Conservation (phyloP, 2,329 filamentous ascomycete species). For the Botrytis fabae region DNA sequence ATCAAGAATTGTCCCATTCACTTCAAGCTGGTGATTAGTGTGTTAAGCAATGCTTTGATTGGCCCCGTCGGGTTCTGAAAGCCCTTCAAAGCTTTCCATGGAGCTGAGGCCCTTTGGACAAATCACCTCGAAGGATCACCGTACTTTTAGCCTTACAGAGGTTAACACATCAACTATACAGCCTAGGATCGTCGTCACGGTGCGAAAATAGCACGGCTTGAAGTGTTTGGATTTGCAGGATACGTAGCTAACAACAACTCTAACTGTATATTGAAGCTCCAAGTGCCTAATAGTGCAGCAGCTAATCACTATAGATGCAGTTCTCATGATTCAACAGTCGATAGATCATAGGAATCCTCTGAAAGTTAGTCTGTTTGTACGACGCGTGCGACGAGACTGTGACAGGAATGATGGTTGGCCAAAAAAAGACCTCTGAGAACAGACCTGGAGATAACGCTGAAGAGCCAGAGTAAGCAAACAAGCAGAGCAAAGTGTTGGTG, state of each 20-base stretch:
- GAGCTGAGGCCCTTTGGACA: conserved; percentile 2
- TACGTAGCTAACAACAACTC: background rate
- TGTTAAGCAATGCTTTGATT: background rate
- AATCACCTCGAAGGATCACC: conserved; percentile 9
- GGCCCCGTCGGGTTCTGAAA: background rate
- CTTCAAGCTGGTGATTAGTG: background rate
- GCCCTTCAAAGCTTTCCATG: background rate
- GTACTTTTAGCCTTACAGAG: background rate
- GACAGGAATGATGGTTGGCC: background rate
- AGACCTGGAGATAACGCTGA: background rate
- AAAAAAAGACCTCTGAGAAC: background rate
- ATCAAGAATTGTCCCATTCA: background rate
- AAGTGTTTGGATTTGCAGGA: background rate
- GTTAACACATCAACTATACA: background rate
- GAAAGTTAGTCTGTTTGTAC: background rate
- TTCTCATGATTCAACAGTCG: background rate
- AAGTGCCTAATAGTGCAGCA: background rate
- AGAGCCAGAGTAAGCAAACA: background rate
- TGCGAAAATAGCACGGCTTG: conserved; percentile 7
- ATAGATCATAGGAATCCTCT: background rate
- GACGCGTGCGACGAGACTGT: background rate
- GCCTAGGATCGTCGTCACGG: background rate
- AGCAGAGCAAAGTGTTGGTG: background rate
- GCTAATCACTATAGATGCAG: background rate
- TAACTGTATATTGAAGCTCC: background rate